A percentile compares a stretch with the other conserved stretches of the same genome.
These are phyloP conservation scores for Basipetospora chlamydospora DNA, from an alignment of 2,329 filamentous ascomycete species.

Conservation along the genomic window DNA sequence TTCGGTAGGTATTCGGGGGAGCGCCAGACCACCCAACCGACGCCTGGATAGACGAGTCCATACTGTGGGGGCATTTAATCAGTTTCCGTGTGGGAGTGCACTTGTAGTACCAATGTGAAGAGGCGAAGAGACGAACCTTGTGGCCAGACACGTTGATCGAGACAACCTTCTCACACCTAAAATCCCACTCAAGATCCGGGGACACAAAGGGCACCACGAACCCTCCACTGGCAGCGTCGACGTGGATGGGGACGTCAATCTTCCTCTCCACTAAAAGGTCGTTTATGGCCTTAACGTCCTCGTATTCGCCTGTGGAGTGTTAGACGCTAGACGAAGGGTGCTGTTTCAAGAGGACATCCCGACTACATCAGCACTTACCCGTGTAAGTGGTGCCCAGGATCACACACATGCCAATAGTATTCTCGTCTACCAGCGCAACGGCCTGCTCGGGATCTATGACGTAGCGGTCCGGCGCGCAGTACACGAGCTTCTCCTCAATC, in stretches of 20 bases:
- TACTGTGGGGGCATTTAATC: slow-evolving; percentile 29
- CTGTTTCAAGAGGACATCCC: background rate
- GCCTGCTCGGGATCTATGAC: slow-evolving; percentile 50
- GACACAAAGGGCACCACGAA: slow-evolving; percentile 88
- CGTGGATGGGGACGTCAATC: slow-evolving; percentile 77
- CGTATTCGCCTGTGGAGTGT: slow-evolving; percentile 47
- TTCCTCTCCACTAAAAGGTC: slow-evolving; percentile 63
- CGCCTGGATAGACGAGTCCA: slow-evolving; percentile 66
- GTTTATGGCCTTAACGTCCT: slow-evolving; percentile 85
- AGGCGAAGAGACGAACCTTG: slow-evolving; percentile 45
- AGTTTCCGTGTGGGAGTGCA: no score
- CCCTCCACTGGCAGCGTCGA: slow-evolving; percentile 82
- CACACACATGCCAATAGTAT: slow-evolving; percentile 78
- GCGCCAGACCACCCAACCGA: slow-evolving; percentile 90
- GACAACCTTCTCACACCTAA: slow-evolving; percentile 73
- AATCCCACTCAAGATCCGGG: slow-evolving; percentile 80
- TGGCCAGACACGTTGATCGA: slow-evolving; percentile 92
- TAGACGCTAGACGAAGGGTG: background rate
- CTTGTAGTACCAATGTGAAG: background rate
- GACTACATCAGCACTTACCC: slow-evolving; percentile 27
- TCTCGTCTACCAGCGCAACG: slow-evolving; percentile 47
- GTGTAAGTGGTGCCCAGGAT: slow-evolving; percentile 93
- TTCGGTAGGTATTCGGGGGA: slow-evolving; percentile 69
- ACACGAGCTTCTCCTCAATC: slow-evolving; percentile 72
- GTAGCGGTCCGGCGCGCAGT: slow-evolving; percentile 45